phyloP scores from a whole-genome alignment of 345 rosid species.

The Nephelium lappaceum region DNA sequence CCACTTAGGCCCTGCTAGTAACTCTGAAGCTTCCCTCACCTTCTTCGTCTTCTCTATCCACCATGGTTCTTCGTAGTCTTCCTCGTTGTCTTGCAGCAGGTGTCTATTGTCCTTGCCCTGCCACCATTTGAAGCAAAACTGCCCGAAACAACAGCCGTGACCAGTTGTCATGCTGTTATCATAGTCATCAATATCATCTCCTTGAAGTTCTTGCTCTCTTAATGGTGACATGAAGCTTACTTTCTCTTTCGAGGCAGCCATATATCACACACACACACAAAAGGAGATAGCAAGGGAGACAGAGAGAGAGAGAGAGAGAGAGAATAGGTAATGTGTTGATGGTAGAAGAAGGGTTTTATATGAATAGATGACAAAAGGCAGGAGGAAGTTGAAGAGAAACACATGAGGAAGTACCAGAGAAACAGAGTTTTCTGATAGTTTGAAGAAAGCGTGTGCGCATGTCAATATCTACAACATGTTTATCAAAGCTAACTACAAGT shows the following conservation, averaged over 20 bases:
- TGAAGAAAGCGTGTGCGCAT: not conserved
- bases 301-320: not conserved
- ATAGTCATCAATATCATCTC: conserved; percentile 21
- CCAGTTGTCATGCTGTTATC: conserved; percentile 3
- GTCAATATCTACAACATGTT: not conserved
- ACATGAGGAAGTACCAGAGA: conserved; percentile 3
- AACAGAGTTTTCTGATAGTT: not conserved
- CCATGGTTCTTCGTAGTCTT: conserved; percentile 36
- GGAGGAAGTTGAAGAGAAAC: conserved; percentile 9
- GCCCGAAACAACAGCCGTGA: conserved; percentile 39
- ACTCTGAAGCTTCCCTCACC: conserved; percentile 48
- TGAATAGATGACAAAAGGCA: not conserved
- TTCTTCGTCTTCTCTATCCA: conserved; percentile 35
- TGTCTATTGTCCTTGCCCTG: not conserved
- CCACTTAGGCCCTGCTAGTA: conserved; percentile 60
- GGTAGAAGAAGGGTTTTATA: not conserved
- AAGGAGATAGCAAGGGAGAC: not conserved
- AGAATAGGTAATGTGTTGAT: too few species aligned
- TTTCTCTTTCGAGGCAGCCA: conserved; percentile 20
- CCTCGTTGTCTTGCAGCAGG: conserved; percentile 22
- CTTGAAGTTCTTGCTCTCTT: conserved; percentile 33
- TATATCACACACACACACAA: not conserved
- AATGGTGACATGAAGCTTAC: conserved; percentile 31
- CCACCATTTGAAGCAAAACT: conserved; percentile 37
- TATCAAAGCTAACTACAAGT: not conserved